Conservation (phyloP, 371 early-diverging fungal genomes). For the Lichtheimia hyalospora region DNA sequence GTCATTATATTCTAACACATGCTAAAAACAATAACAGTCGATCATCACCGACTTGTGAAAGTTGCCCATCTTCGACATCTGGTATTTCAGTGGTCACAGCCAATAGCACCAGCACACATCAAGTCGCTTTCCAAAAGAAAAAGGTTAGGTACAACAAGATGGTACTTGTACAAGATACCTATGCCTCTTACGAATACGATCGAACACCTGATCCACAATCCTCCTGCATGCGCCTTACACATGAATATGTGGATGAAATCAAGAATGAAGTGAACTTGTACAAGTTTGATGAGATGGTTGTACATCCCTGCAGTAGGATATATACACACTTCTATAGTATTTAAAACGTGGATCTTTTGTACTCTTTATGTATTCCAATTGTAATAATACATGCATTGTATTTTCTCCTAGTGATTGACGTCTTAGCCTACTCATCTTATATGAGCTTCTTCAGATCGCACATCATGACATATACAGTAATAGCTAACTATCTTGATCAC, state of each 20-base stretch:
- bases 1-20: background rate
- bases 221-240: conserved; percentile 55
- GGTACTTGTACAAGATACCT: conserved; percentile 8
- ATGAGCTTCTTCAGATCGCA: too few species aligned
- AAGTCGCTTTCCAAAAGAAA: background rate
- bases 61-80: too few species aligned
- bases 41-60: background rate
- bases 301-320: conserved; percentile 64
- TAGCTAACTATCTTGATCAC: too few species aligned
- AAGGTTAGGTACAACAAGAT: conserved; percentile 5
- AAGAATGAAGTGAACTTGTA: conserved; percentile 72
- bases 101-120: background rate
- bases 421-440: too few species aligned
- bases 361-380: too few species aligned
- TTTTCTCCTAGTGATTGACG: too few species aligned
- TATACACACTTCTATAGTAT: conserved; percentile 57
- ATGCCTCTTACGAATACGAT: conserved; percentile 1
- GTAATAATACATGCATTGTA: too few species aligned
- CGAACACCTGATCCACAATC: conserved; percentile 42
- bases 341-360: too few species aligned
- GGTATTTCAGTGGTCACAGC: background rate
- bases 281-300: conserved; percentile 72
- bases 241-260: conserved; percentile 60
- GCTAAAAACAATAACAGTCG: background rate
- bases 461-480: too few species aligned